A percentile compares a stretch with the other conserved stretches of the same genome.
These are phyloP conservation scores for Periconia digitata DNA, from an alignment of 2,329 filamentous ascomycete genomes.

Conservation along the genomic window DNA sequence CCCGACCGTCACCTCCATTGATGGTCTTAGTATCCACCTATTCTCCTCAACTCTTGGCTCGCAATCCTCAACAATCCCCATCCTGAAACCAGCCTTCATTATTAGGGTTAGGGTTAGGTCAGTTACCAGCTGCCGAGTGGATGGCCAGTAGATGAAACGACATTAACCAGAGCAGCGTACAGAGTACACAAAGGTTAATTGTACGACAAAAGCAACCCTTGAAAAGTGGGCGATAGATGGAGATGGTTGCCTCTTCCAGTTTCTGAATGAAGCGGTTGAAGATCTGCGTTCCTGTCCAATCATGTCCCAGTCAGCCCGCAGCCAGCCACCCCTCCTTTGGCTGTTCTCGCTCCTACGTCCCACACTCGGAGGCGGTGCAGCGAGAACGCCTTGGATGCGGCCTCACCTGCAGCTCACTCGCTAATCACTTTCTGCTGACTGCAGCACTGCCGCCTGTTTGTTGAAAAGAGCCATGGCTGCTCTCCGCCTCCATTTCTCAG, in stretches of 20 bases:
- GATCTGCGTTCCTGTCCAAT: slow-evolving; percentile 7
- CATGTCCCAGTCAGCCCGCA: background rate
- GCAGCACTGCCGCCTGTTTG: slow-evolving; percentile 22
- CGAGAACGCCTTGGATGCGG: slow-evolving; percentile 8
- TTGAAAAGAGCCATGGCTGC: slow-evolving; percentile 19
- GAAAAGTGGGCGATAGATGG: too few relatives aligned
- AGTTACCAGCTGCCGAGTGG: background rate
- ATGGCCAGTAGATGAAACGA: background rate
- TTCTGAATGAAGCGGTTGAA: too few relatives aligned
- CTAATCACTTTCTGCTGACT: background rate
- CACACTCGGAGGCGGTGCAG: slow-evolving; percentile 15
- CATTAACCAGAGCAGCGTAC: background rate
- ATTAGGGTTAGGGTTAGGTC: background rate
- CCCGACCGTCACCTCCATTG: too few relatives aligned
- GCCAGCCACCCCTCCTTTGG: slow-evolving; percentile 9
- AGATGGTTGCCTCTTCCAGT: too few relatives aligned
- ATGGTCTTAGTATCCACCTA: too few relatives aligned
- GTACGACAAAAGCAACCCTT: too few relatives aligned
- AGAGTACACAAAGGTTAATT: too few relatives aligned
- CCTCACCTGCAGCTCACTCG: slow-evolving; percentile 8
- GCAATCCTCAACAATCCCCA: too few relatives aligned
- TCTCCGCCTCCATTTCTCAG: slow-evolving; percentile 11
- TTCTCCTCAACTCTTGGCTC: too few relatives aligned
- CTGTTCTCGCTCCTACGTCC: slow-evolving; percentile 10
- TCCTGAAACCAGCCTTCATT: background rate